These are phyloP conservation scores for Penicillium capsulatum DNA, from an alignment of 2,329 filamentous ascomycete genomes.

Conservation along the genomic window DNA sequence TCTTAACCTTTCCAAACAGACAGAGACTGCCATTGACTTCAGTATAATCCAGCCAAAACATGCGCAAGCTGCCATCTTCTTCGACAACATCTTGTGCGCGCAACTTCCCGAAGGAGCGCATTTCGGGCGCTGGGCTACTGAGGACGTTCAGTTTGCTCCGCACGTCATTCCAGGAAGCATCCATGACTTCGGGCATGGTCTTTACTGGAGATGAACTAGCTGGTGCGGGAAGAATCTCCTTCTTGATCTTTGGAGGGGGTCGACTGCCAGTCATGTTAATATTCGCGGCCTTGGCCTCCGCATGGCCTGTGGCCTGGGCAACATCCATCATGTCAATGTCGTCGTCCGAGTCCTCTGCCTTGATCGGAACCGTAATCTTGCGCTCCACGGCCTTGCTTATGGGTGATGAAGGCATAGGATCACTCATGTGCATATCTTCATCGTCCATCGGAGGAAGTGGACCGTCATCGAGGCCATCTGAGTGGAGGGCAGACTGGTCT, in stretches of 20 bases:
- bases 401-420: constrained; percentile 81
- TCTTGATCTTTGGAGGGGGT: constrained; percentile 69
- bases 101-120: constrained; percentile 68
- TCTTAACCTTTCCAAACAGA: constrained; percentile 91
- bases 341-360: constrained; percentile 64
- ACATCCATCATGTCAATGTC: constrained; percentile 85
- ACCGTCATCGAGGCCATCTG: constrained; percentile 54
- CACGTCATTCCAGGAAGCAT: constrained; percentile 85
- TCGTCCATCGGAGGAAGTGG: constrained; percentile 57
- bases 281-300: constrained; percentile 60
- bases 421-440: constrained; percentile 78
- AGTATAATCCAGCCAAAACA: constrained; percentile 97
- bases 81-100: constrained; percentile 83
- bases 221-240: constrained; percentile 65
- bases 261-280: constrained; percentile 83
- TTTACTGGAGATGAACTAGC: constrained; percentile 71
- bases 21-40: constrained; percentile 89
- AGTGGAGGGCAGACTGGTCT: constrained; percentile 37
- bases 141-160: constrained; percentile 82
- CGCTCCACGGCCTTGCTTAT: constrained; percentile 72
- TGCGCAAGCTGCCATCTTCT: constrained; percentile 81
- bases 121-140: constrained; percentile 65
- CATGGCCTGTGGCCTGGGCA: constrained; percentile 65
- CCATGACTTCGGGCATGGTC: constrained; percentile 57
- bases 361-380: constrained; percentile 55